phyloP scores from a whole-genome alignment of 2,329 filamentous ascomycete species.

The Alternaria brassicae region DNA sequence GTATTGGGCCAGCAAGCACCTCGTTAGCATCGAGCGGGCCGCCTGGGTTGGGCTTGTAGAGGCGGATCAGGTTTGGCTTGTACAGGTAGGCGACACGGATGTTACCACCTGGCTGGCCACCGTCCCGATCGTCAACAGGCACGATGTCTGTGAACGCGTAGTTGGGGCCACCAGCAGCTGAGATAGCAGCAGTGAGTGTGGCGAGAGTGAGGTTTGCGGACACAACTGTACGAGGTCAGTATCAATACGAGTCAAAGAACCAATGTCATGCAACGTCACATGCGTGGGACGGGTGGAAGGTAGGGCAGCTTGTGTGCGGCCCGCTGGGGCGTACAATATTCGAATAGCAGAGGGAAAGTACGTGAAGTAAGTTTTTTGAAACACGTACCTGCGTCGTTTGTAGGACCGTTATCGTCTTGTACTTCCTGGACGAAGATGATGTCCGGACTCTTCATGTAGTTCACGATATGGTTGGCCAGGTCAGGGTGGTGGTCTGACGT shows the following conservation, averaged over 20 bases:
- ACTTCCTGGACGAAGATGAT: slow-evolving; percentile 74
- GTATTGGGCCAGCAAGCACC: slow-evolving; percentile 64
- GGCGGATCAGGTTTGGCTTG: slow-evolving; percentile 64
- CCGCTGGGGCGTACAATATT: background rate
- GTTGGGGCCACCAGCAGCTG: slow-evolving; percentile 54
- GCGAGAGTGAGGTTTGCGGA: slow-evolving; percentile 66
- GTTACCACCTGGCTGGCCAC: slow-evolving; percentile 73
- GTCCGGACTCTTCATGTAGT: slow-evolving; percentile 68
- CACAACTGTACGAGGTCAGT: slow-evolving; percentile 45
- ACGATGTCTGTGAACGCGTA: slow-evolving; percentile 69
- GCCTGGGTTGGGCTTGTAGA: slow-evolving; percentile 67
- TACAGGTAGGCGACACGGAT: slow-evolving; percentile 76
- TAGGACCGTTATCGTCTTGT: slow-evolving; percentile 70
- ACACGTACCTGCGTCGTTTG: slow-evolving; percentile 62
- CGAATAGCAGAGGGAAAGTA: background rate
- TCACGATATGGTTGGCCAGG: slow-evolving; percentile 70
- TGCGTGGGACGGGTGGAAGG: background rate
- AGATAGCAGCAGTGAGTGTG: slow-evolving; percentile 63
- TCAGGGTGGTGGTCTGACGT: slow-evolving; percentile 62
- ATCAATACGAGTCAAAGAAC: background rate
- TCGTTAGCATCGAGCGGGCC: slow-evolving; percentile 62
- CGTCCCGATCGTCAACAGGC: slow-evolving; percentile 67
- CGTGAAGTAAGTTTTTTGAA: slow-evolving; percentile 8
- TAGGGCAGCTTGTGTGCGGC: background rate
- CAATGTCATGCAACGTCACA: background rate